phyloP scores from a whole-genome alignment of 768 basidiomycete species.

The Tylopilus sp. region DNA sequence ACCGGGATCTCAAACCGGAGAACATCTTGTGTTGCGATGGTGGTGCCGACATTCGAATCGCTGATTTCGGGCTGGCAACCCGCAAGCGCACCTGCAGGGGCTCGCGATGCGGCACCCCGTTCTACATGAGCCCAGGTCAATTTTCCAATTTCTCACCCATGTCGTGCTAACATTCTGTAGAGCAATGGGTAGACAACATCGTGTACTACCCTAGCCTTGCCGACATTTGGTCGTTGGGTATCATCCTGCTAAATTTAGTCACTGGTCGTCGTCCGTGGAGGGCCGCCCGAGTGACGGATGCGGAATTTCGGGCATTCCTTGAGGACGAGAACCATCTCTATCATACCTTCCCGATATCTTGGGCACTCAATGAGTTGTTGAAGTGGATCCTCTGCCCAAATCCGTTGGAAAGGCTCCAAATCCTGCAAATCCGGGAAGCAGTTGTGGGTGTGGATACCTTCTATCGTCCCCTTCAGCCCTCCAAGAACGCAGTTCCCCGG shows the following conservation, averaged over 20 bases:
- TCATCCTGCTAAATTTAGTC: slow-evolving; percentile 82
- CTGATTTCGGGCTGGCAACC: slow-evolving; percentile 78
- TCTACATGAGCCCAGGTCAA: slow-evolving; percentile 73
- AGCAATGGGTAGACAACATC: slow-evolving; percentile 55
- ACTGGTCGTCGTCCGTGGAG: slow-evolving; percentile 41
- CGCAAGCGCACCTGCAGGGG: slow-evolving; percentile 42
- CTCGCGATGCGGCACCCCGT: slow-evolving; percentile 56
- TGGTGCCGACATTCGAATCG: slow-evolving; percentile 54
- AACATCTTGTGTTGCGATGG: slow-evolving; percentile 62
- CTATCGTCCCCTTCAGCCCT: slow-evolving; percentile 2
- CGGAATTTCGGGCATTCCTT: slow-evolving; percentile 11
- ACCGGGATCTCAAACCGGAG: slow-evolving; percentile 88
- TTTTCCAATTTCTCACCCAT: neutral
- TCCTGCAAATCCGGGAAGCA: slow-evolving; percentile 16
- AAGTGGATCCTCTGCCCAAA: slow-evolving; percentile 16
- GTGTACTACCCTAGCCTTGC: slow-evolving; percentile 31
- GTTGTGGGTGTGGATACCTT: slow-evolving; percentile 16
- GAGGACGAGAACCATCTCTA: slow-evolving; percentile 17
- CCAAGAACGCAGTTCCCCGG: neutral
- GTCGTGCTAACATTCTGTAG: slow-evolving; percentile 3
- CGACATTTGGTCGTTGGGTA: slow-evolving; percentile 72
- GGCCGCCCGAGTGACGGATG: slow-evolving; percentile 6
- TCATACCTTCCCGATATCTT: slow-evolving; percentile 13
- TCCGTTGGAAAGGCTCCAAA: slow-evolving; percentile 14
- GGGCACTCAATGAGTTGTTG: slow-evolving; percentile 8